Base-by-base conservation (phyloP, 768 basidiomycete genomes). In the Austroboletus eburneus region DNA sequence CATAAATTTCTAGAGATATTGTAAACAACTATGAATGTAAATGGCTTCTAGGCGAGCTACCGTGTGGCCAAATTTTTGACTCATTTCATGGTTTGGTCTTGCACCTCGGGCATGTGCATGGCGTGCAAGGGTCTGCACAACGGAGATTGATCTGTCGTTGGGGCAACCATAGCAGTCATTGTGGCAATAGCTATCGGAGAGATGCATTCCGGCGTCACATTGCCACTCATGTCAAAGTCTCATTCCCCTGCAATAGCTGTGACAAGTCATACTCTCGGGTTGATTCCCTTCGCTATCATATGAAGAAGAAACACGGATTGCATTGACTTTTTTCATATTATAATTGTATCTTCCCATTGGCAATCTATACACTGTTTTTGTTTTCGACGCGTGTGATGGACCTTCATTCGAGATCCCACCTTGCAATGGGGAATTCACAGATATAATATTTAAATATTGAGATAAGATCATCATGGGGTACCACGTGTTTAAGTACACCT, bases 121-220 rank as follows among this genome's bases (percentile, higher is more conserved):
- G 24, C 2, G 16, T 46, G 2, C 24, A 24, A 6, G 46, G 50
- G 4, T 2, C 35, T 3, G 40, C 46, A 1, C 17, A 24, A 10
- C 39, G 27, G 4, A 22, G 4, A 21, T 8, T 53, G 6, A 4
- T 8, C 3, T 45, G 57, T 18, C 16, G n/a, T 7, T 50, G 50
- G 50, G 16, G 25, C 4, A 24, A 30, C n/a, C 13, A 33, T 2
- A 4, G 25, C 7, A 32, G 32, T 1, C 10, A 7, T 5, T 54
- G 50, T 10, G 39, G 24, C 1, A 18, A 40, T 1, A 9, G 18
- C 10, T 33, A 42, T 14, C 39, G 32, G 14, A 29, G 53, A 24
- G 33, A 42, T 5, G 24, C 25, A 2, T 42, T 51, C 43, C 30
- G 41, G 3, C 52, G 39, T 3, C 46, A 56, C 22, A 35, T 42